These are phyloP conservation scores for Pterocarpus macrocarpus DNA, from an alignment of 306 rosid genomes.

Conservation along the genomic window DNA sequence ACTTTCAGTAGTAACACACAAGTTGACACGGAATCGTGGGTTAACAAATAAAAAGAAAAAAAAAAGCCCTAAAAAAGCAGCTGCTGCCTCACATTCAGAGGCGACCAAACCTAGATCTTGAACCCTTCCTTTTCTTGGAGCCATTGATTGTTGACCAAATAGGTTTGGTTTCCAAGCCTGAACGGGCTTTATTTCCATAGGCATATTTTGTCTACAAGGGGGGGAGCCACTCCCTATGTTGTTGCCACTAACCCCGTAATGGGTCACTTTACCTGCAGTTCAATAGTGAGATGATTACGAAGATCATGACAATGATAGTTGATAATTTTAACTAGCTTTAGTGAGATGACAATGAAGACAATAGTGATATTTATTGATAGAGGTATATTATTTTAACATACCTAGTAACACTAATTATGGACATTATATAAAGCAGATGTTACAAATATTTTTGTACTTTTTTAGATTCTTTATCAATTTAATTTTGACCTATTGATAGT, in stretches of 20 bases:
- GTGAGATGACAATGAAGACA: slow-evolving; percentile 37
- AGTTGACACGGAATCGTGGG: slow-evolving; percentile 59
- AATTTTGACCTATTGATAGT: no score
- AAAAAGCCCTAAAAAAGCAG: no score
- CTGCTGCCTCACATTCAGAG: no score
- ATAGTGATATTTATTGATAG: neutral
- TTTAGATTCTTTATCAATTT: no score
- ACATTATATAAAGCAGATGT: no score
- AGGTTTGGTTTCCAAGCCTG: slow-evolving; percentile 39
- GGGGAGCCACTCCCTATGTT: slow-evolving; percentile 67
- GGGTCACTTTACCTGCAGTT: slow-evolving; percentile 1
- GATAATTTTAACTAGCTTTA: slow-evolving; percentile 23
- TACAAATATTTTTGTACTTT: no score
- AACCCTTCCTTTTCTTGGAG: neutral
- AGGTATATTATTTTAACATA: neutral
- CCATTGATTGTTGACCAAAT: slow-evolving; percentile 41
- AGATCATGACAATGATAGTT: slow-evolving; percentile 17
- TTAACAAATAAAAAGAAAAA: neutral
- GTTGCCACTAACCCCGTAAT: slow-evolving; percentile 63
- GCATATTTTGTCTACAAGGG: slow-evolving; percentile 54
- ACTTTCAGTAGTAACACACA: slow-evolving; percentile 44
- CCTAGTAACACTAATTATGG: no score
- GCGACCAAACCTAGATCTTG: slow-evolving; percentile 40
- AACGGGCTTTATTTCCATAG: slow-evolving; percentile 22
- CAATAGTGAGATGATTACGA: slow-evolving; percentile 40